Conservation (phyloP, 768 basidiomycete species). For the Stropharia rugosoannulata region DNA sequence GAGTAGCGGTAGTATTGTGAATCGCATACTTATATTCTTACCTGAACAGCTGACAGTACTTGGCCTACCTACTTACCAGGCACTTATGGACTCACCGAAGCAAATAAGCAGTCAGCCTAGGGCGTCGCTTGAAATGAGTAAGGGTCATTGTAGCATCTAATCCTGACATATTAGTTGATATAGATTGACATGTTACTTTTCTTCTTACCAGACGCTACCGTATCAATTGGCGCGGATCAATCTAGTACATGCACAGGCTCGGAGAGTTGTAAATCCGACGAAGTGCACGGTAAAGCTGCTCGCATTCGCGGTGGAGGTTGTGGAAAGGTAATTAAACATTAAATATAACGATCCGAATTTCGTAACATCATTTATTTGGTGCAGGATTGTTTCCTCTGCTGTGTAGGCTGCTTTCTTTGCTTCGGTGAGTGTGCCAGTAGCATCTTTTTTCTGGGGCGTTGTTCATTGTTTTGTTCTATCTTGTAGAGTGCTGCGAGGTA, state of each 20-base stretch:
- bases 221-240: background rate
- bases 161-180: background rate
- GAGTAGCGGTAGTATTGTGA: background rate
- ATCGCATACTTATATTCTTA: background rate
- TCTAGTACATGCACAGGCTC: background rate
- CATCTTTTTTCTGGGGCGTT: background rate
- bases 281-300: background rate
- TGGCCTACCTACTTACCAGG: background rate
- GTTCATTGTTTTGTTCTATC: background rate
- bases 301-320: conserved; percentile 2
- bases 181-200: background rate
- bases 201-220: background rate
- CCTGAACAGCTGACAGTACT: background rate
- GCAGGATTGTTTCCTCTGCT: conserved; percentile 11
- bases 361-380: background rate
- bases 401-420: conserved; percentile 11
- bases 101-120: background rate
- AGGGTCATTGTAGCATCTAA: background rate
- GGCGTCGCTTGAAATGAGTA: background rate
- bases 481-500: background rate
- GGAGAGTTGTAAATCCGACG: background rate
- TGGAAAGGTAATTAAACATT: background rate
- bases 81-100: background rate
- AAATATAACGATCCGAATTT: background rate
- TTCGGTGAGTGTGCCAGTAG: conserved; percentile 6